These are phyloP conservation scores for Populus tomentosa DNA, from an alignment of 441 rosid species.

Conservation along the genomic window DNA sequence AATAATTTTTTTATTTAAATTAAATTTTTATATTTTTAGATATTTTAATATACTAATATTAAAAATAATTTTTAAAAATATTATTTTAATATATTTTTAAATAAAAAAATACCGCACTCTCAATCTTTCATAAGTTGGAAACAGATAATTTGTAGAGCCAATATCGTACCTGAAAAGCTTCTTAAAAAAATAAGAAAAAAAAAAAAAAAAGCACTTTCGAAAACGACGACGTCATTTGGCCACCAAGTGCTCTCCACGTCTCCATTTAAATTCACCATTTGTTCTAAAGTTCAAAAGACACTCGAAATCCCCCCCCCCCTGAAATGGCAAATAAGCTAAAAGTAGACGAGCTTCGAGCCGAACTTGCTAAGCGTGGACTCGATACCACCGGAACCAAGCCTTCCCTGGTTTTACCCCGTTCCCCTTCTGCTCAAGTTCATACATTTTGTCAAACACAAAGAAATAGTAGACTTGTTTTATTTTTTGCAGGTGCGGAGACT, in stretches of 20 bases:
- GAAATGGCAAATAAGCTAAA: conserved; percentile 50
- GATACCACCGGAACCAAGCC: conserved; percentile 46
- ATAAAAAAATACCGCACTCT: too few relatives aligned
- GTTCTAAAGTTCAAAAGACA: neutral
- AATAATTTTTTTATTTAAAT: too few relatives aligned
- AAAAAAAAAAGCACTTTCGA: neutral
- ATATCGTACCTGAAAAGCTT: conserved; percentile 12
- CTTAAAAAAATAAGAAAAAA: neutral
- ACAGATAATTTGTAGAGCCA: neutral
- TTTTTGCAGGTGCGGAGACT: conserved; percentile 51
- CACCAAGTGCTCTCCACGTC: neutral
- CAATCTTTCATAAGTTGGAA: too few relatives aligned
- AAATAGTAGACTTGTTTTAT: neutral
- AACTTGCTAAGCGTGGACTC: conserved; percentile 61
- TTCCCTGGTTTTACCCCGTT: conserved; percentile 32
- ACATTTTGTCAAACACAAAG: neutral
- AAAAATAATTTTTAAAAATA: too few relatives aligned
- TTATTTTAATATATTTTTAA: too few relatives aligned
- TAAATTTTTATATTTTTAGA: too few relatives aligned
- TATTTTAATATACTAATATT: too few relatives aligned
- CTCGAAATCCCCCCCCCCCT: neutral
- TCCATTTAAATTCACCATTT: neutral
- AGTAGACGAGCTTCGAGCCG: conserved; percentile 60
- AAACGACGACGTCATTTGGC: neutral
- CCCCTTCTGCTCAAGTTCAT: neutral